phyloP scores from a whole-genome alignment of 1,139 yeast genomes.

The Debaryomycetaceae sp. region DNA sequence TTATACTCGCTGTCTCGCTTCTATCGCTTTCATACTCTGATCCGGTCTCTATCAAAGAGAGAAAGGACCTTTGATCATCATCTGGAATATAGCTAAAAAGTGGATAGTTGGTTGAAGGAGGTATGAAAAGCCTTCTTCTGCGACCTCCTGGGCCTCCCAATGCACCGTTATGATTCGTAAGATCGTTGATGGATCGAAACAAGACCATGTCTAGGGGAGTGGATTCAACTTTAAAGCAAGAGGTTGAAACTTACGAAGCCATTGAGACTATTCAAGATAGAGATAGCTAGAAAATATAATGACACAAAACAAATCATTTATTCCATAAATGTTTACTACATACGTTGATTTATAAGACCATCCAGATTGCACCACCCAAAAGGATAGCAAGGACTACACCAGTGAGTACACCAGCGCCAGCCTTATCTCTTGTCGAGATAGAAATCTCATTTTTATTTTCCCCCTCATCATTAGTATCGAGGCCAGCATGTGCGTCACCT shows the following conservation, averaged over 20 bases:
- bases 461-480: constrained; percentile 18
- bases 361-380: constrained; percentile 43
- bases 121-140: constrained; percentile 52
- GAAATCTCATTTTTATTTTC: constrained; percentile 28
- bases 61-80: constrained; percentile 64
- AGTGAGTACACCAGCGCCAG: constrained; percentile 48
- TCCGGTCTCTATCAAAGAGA: constrained; percentile 39
- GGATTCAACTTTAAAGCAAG: no score
- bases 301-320: no score
- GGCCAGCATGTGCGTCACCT: constrained; percentile 49
- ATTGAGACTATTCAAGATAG: no score
- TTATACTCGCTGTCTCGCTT: constrained; percentile 51
- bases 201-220: constrained; percentile 31
- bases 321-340: neutral
- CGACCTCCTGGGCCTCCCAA: constrained; percentile 35
- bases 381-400: constrained; percentile 37
- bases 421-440: constrained; percentile 37
- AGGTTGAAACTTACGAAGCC: no score
- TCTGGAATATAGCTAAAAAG: constrained; percentile 60
- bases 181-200: constrained; percentile 36
- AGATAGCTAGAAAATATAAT: no score
- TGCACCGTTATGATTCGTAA: constrained; percentile 41
- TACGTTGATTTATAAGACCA: constrained; percentile 28
- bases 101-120: constrained; percentile 69
- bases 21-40: constrained; percentile 41